Conservation (phyloP, 768 basidiomycete species). For the Leccinum rimulosum region DNA sequence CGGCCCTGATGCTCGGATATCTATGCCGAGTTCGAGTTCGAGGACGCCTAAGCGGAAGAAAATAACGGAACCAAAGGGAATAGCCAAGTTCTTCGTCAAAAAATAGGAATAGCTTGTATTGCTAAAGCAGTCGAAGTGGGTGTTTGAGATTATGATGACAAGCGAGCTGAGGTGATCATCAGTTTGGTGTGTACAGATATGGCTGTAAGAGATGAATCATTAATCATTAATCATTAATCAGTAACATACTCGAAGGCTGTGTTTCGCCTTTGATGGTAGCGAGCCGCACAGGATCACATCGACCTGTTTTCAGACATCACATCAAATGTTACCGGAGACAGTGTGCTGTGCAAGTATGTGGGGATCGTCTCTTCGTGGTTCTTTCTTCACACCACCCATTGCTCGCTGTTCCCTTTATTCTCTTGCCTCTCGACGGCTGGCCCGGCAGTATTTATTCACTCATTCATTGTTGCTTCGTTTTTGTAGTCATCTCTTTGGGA, state of each 20-base stretch:
- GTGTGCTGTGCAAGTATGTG: conserved; percentile 1
- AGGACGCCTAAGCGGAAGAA: conserved; percentile 32
- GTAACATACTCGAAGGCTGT: background rate
- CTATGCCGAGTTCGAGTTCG: conserved; percentile 8
- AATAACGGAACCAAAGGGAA: conserved; percentile 34
- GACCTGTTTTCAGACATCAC: background rate
- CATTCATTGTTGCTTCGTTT: conserved; percentile 2
- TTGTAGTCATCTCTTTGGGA: background rate
- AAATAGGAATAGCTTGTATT: conserved; percentile 19
- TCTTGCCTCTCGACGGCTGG: conserved; percentile 31
- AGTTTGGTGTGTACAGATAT: background rate
- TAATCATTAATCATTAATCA: no score
- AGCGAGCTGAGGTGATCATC: background rate
- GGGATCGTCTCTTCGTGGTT: background rate
- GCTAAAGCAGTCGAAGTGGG: background rate
- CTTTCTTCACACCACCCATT: conserved; percentile 19
- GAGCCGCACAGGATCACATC: conserved; percentile 6
- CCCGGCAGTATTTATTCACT: conserved; percentile 10
- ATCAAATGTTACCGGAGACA: conserved; percentile 5
- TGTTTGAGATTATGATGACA: background rate
- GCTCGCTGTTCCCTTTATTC: conserved; percentile 17
- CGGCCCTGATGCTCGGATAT: conserved; percentile 24
- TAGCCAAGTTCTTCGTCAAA: conserved; percentile 47
- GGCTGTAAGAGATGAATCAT: background rate
- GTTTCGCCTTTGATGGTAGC: conserved; percentile 20